These are phyloP conservation scores for Claviceps fusiformis DNA, from an alignment of 2,329 filamentous ascomycete species.

Conservation along the genomic window DNA sequence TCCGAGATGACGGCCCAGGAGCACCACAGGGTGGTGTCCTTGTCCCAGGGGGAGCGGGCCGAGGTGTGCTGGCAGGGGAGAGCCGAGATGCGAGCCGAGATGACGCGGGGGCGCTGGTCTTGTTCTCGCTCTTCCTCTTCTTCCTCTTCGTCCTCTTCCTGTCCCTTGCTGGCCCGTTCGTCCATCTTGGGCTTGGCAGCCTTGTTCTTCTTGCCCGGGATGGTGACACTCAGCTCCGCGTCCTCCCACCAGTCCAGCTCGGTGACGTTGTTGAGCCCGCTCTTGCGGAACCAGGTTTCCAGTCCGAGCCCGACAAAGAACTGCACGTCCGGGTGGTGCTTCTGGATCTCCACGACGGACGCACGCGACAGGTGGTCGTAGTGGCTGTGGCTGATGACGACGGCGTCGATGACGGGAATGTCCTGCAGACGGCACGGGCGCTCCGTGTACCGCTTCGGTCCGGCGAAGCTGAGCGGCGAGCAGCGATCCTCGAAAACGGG, in stretches of 20 bases:
- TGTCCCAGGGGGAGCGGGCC: slow-evolving; percentile 55
- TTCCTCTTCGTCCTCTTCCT: slow-evolving; percentile 9
- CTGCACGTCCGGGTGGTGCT: slow-evolving; percentile 61
- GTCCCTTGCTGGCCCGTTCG: too few relatives aligned
- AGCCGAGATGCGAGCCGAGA: slow-evolving; percentile 61
- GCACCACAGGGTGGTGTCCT: slow-evolving; percentile 68
- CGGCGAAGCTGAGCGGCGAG: slow-evolving; percentile 56
- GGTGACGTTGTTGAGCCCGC: slow-evolving; percentile 62
- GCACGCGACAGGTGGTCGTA: slow-evolving; percentile 82
- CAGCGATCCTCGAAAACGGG: slow-evolving; percentile 86
- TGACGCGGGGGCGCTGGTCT: slow-evolving; percentile 22
- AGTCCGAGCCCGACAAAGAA: slow-evolving; percentile 82
- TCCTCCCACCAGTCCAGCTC: slow-evolving; percentile 96
- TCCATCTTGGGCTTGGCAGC: too few relatives aligned
- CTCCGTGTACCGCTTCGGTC: slow-evolving; percentile 66
- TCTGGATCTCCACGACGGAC: slow-evolving; percentile 57
- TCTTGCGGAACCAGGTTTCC: slow-evolving; percentile 63
- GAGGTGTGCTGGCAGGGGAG: slow-evolving; percentile 77
- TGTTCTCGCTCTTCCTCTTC: background rate
- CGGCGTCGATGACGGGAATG: slow-evolving; percentile 62
- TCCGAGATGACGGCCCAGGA: slow-evolving; percentile 70
- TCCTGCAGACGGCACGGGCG: slow-evolving; percentile 65
- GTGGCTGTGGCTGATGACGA: slow-evolving; percentile 79
- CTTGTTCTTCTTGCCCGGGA: slow-evolving; percentile 4
- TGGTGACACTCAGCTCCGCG: slow-evolving; percentile 50